Evolutionary conservation across 371 early-diverging fungal species (phyloP).

Genomic region (Haplosporangium sp.): DNA sequence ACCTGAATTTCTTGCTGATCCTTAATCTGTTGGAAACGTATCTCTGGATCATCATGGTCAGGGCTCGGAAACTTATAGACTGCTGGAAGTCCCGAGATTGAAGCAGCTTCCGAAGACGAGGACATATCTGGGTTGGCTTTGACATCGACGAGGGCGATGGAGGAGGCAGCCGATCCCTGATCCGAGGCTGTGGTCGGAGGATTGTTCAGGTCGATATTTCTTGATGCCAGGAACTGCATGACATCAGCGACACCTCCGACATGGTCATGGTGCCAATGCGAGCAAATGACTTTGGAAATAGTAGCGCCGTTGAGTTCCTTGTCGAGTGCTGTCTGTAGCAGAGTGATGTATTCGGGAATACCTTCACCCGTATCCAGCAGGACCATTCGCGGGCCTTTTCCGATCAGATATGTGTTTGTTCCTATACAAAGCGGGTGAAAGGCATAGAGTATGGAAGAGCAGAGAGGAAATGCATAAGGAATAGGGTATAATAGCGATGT

Average conservation of each 20-base stretch:
- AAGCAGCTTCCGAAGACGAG: too few relatives aligned
- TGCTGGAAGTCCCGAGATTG: constrained; percentile 1
- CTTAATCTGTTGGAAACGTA: constrained; percentile 41
- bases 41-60: constrained; percentile 42
- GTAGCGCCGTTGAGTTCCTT: constrained; percentile 57
- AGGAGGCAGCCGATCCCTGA: constrained; percentile 52
- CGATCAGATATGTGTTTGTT: constrained; percentile 92
- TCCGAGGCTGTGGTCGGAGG: constrained; percentile 26
- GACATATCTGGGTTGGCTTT: not conserved
- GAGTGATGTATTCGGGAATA: constrained; percentile 68
- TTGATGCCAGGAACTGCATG: constrained; percentile 54
- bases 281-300: constrained; percentile 83
- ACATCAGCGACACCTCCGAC: constrained; percentile 74
- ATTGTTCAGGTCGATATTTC: constrained; percentile 34
- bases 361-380: constrained; percentile 90
- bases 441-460: not conserved
- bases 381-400: constrained; percentile 74
- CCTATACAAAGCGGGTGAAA: constrained; percentile 56
- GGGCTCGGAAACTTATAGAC: constrained; percentile 51
- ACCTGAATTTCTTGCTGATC: constrained; percentile 63
- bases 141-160: constrained; percentile 9
- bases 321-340: constrained; percentile 63
- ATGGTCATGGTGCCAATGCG: constrained; percentile 89
- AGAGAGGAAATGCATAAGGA: not conserved
- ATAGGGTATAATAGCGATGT: not conserved